Evolutionary conservation across 2,329 filamentous ascomycete species (phyloP), one percentile per base, ranked within the genome.

Genomic region (Fusarium concolor): DNA sequence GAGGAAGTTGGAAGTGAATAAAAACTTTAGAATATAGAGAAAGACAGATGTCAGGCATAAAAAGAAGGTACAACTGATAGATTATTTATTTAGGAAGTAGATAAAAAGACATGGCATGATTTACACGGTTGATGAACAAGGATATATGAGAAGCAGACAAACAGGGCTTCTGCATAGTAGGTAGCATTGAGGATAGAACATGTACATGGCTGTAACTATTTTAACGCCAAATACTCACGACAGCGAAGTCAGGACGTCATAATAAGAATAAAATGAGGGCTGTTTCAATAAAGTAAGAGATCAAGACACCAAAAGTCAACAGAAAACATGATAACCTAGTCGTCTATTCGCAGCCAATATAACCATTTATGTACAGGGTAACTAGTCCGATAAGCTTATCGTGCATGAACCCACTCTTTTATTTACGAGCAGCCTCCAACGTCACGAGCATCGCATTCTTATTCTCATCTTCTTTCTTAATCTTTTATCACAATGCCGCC

Each of bases 401-500:
- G 28, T 11, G 8, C 6, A 17, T 7, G 22, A 70, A 39, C 49
- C 69, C 69, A 73, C 49, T 53, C 57, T 61, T 62, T 67, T 71
- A 56, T 55, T 39, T 31, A 42, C 31, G 50, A 50, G 41, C 49
- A 62, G 46, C 45, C 43, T 65, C 47, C 47, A 72, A 70, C 71
- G 67, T 73, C 71, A 72, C 67, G 45, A 39, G 31, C 50, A 67
- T 43, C 39, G 43, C 31, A 72, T 68, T 42, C 43, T 51, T 50
- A 54, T 46, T 20, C 38, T 50, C 53, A 49, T 52, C 24, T 28
- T 57, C 46, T 12, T 28, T 55, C 42, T 28, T 18, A 20, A 17
- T 22, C 17, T 43, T 29, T 17, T 33, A 43, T 43, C 70, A 75
- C 52, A 60, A 88, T 87, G 86, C 90, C 92, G 65, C 88, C 90